These are phyloP conservation scores for Chlorella sp. DNA, from an alignment of 139 green algal genomes.

Conservation along the genomic window DNA sequence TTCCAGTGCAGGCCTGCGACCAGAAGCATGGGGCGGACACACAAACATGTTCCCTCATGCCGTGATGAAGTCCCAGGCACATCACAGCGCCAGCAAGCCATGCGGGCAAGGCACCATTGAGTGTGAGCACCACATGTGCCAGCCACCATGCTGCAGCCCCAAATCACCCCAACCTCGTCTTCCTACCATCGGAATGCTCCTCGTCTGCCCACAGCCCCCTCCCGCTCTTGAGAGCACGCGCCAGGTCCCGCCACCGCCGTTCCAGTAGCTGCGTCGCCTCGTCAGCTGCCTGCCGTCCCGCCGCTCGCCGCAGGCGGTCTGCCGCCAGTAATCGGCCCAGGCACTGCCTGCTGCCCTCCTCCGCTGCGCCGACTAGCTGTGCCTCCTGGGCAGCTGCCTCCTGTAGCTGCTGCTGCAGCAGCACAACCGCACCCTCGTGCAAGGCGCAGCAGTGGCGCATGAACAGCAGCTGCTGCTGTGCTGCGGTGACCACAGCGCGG, in stretches of 20 bases:
- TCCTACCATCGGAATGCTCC: conserved; percentile 4
- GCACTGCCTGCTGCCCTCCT: conserved; percentile 1
- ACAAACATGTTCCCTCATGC: too few relatives aligned
- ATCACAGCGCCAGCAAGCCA: background rate
- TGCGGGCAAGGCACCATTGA: too few relatives aligned
- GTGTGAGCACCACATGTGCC: too few relatives aligned
- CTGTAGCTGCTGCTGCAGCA: background rate
- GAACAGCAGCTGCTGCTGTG: conserved; percentile 32
- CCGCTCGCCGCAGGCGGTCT: conserved; percentile 7
- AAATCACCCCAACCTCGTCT: background rate
- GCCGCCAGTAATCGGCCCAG: background rate
- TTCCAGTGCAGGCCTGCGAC: conserved; percentile 54
- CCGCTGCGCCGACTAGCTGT: background rate
- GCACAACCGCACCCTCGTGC: background rate
- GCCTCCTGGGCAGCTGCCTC: background rate
- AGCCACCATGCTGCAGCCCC: too few relatives aligned
- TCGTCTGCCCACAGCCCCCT: conserved; percentile 52
- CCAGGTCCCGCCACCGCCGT: conserved; percentile 45
- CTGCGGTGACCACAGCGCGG: background rate
- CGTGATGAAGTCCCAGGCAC: too few relatives aligned
- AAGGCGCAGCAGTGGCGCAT: conserved; percentile 11
- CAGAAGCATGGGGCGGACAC: too few relatives aligned
- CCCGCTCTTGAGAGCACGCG: conserved; percentile 43
- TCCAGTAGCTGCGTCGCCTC: conserved; percentile 34
- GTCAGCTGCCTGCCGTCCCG: conserved; percentile 29